Evolutionary conservation across 140 eudicot genomes (phyloP).

Genomic region (Stevia rebaudiana): DNA sequence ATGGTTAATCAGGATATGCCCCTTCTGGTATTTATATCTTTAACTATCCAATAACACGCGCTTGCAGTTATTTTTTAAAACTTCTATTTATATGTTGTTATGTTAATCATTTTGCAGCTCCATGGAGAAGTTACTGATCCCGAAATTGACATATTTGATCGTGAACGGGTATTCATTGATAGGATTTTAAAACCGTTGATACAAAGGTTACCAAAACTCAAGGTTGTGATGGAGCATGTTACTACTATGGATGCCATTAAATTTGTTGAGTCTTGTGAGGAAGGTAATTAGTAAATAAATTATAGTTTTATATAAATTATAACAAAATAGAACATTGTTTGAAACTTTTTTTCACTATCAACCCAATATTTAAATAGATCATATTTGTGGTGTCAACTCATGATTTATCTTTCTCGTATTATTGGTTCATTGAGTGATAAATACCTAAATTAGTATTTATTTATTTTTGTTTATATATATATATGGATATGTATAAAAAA

Average conservation of each 20-base stretch:
- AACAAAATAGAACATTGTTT: too few relatives aligned
- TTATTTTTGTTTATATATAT: too few relatives aligned
- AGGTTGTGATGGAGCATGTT: conserved; percentile 97
- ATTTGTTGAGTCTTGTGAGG: conserved; percentile 77
- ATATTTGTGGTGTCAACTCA: too few relatives aligned
- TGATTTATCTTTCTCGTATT: too few relatives aligned
- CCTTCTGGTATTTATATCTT: conserved; percentile 48
- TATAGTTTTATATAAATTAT: too few relatives aligned
- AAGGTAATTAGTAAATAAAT: conserved; percentile 53
- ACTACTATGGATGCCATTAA: conserved; percentile 85
- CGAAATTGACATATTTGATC: conserved; percentile 79
- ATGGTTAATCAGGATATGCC: conserved; percentile 92
- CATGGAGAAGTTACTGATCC: conserved; percentile 97
- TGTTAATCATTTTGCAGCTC: conserved; percentile 44
- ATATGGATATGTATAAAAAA: too few relatives aligned
- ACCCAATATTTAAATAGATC: too few relatives aligned
- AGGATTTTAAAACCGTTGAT: conserved; percentile 65
- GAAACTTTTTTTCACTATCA: too few relatives aligned
- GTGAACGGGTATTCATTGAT: conserved; percentile 84
- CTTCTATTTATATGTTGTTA: not conserved
- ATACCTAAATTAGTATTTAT: too few relatives aligned
- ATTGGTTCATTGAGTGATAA: too few relatives aligned
- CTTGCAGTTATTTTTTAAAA: not conserved
- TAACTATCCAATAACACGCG: not conserved
- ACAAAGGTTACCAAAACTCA: conserved; percentile 61